A percentile compares a stretch with the other conserved stretches of the same genome.
phyloP scores from a whole-genome alignment of 805 yeast genomes.

The Teunomyces cretensis region DNA sequence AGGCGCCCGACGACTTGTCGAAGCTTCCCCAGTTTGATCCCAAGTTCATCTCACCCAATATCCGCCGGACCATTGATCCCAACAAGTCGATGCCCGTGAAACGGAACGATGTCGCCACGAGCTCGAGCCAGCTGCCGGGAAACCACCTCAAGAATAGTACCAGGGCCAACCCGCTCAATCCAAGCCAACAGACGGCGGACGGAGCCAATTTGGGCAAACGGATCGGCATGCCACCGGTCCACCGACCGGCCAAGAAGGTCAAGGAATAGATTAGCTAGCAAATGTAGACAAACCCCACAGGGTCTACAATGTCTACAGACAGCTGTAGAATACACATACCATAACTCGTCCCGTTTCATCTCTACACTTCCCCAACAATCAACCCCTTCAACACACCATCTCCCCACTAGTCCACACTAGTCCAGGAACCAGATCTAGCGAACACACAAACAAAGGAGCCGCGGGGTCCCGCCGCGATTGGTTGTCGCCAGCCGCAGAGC shows the following conservation, averaged over 20 bases:
- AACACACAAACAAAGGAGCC: too few relatives aligned
- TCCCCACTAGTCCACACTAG: too few relatives aligned
- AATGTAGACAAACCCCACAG: too few relatives aligned
- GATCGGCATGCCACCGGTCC: conserved; percentile 36
- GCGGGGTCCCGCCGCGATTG: too few relatives aligned
- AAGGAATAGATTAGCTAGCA: conserved; percentile 12
- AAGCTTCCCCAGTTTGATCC: conserved; percentile 57
- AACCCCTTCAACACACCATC: too few relatives aligned
- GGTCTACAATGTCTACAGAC: too few relatives aligned
- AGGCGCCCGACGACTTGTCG: conserved; percentile 36
- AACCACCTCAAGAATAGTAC: neutral
- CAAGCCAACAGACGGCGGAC: neutral
- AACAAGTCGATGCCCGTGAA: conserved; percentile 64
- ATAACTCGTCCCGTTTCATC: too few relatives aligned
- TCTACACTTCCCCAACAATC: too few relatives aligned
- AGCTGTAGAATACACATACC: too few relatives aligned
- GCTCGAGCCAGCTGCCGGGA: neutral
- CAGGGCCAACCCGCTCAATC: conserved; percentile 3
- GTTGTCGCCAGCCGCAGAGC: too few relatives aligned
- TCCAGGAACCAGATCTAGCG: too few relatives aligned
- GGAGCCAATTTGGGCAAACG: conserved; percentile 22
- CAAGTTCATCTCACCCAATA: conserved; percentile 50
- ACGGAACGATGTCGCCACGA: conserved; percentile 21
- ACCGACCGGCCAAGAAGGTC: conserved; percentile 26
- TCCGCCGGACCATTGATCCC: conserved; percentile 61